Base-by-base conservation (phyloP, 495 filamentous ascomycete species). In the Immersiella caudata region DNA sequence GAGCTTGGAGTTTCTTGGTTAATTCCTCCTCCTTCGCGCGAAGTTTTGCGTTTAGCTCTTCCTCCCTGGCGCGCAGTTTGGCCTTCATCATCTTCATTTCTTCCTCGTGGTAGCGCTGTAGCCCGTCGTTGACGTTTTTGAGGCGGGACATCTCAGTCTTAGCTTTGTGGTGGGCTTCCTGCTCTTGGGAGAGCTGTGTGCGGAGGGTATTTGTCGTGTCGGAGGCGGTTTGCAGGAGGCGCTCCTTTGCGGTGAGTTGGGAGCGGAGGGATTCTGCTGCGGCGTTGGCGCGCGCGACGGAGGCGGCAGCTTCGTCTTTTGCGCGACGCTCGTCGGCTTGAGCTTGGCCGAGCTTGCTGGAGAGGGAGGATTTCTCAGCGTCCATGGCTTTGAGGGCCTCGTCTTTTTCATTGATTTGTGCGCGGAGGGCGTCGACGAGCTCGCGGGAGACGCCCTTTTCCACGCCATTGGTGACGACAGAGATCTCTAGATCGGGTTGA, bases 401-500 rank as follows among this genome's bases (percentile, higher is more conserved):
- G 26, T 83, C 87, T 67, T 88, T 90, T 51, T 93, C 89, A 63
- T 91, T 90, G 11, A 96, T 74, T 74, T 97, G 89, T 6, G 85
- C 84, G 62, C 91, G 88, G 20, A 99, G 80, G 1, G 89, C 88
- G 73, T 99, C 95, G 25, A 98, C 86, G 68, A 95, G 78, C 70
- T 94, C 89, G 35, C 91, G 85, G 11, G 93, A 94, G 58, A 96
- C 87, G 12, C 92, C 93, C 71, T 93, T 93, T 73, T 93, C 87
- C 26, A 92, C 82, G 0, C 91, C 91, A 78, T 93, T 92, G 52
- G 88, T 84, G 60, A 93, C 79, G 46, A 94, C 84, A 0, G 90
- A 88, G 24, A 94, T 87, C 73, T 99, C 95, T 49, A 94, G 79
- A 9, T 88, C 92, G 6, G 95, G 95, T 67, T 97, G 93, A 59